Base-by-base conservation (phyloP, 768 basidiomycete species). In the Leucocoprinus birnbaumii region DNA sequence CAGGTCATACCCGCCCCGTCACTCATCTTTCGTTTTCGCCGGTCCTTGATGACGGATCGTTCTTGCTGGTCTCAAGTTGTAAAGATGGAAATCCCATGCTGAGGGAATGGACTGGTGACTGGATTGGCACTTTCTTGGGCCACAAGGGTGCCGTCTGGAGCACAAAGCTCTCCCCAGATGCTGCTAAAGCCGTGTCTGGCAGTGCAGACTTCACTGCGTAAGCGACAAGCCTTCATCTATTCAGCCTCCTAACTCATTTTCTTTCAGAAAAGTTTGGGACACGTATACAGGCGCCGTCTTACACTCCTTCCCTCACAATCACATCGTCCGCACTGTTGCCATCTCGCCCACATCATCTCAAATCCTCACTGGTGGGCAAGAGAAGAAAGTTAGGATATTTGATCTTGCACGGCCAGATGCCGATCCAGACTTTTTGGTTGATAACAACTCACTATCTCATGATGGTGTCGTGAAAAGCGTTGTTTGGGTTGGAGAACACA, bases 31-130 rank as follows among this genome's bases (percentile, higher is more conserved):
- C 93, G 53, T 98, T 97, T 75, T 95, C 94, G 21, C 74, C 84
- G 13, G 80, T 91, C 60, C 84, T 92, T 66, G 81, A 92, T 21
- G 95, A 98, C 71, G 82, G 84, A 59, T 84, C 86, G 42, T 98
- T 87, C 71, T 76, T 98, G 59, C 81, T 99, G 59, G 89, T 98
- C 65, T 98, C 95, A 55, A 90, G 91, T 63, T 98, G 97, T 78
- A 99, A 98, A 73, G 97, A 98, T 79, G 97, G 97, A 31, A 98
- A 94, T 64, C 95, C 94, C 43, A 95, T 96, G 92, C 75, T 97
- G 61, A 84, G 94, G 66, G 89, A 94, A 65, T 96, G 95, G 95
- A 91, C 92, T 53, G 96, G 96, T 31, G 97, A 99, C 71, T 99
- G 97, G 97, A 91, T 97, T 67, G 97, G 97, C 35, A 91, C 89